Percentiles rank a stretch among this genome's conserved stretches.
Conservation (phyloP, 2,329 filamentous ascomycete species). For the Phialocephala subalpina region DNA sequence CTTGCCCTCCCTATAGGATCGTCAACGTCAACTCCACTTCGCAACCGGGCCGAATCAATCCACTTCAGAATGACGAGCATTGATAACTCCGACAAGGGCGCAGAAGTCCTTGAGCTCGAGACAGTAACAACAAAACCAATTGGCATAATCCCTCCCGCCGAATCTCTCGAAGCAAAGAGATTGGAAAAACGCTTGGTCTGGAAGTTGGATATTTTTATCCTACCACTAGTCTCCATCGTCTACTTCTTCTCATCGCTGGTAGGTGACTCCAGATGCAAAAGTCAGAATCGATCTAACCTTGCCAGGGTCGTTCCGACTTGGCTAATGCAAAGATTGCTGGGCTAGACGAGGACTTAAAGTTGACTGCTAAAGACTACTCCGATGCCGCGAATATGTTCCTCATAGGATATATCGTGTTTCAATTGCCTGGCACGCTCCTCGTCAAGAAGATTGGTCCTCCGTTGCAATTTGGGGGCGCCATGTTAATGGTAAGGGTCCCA, state of each 20-base stretch:
- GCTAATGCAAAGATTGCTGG: neutral
- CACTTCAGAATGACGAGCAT: neutral
- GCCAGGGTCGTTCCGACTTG: neutral
- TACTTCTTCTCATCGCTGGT: neutral
- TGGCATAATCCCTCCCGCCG: neutral
- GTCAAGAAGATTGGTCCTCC: conserved; percentile 6
- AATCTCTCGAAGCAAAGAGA: neutral
- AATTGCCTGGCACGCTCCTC: neutral
- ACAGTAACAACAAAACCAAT: neutral
- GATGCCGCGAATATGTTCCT: neutral
- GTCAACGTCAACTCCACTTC: neutral
- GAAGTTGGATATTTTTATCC: conserved; percentile 1
- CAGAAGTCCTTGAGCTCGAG: conserved; percentile 7
- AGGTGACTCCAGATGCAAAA: neutral
- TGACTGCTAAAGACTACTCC: neutral
- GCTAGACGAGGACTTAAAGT: neutral
- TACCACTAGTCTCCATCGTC: neutral
- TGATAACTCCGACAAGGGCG: neutral
- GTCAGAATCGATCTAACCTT: neutral
- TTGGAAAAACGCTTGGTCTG: neutral
- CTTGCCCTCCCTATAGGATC: neutral
- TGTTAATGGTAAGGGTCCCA: neutral
- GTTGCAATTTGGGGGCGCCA: neutral
- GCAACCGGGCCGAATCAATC: neutral
- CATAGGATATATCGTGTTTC: neutral